These are phyloP conservation scores for Cladosporium cucumerinum DNA, from an alignment of 2,329 filamentous ascomycete genomes.

Conservation along the genomic window DNA sequence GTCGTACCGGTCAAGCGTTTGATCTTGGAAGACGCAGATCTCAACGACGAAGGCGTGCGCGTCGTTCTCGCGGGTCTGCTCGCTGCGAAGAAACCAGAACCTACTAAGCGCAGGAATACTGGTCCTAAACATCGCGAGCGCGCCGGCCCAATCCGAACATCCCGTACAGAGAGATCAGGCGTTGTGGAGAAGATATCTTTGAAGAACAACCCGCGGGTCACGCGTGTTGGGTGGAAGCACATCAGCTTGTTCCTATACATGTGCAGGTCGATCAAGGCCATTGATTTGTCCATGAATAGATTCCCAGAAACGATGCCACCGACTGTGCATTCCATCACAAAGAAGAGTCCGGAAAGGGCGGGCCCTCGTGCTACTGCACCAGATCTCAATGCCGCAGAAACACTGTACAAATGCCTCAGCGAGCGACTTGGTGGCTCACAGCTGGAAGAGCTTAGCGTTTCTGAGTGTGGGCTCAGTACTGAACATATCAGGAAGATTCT, in stretches of 20 bases:
- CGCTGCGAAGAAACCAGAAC: constrained; percentile 67
- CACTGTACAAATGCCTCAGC: constrained; percentile 71
- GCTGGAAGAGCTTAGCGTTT: constrained; percentile 79
- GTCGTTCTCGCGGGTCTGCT: constrained; percentile 83
- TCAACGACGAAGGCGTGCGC: constrained; percentile 82
- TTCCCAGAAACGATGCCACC: constrained; percentile 57
- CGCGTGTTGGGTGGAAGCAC: constrained; percentile 84
- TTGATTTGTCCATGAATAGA: constrained; percentile 81
- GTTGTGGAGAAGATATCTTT: constrained; percentile 82
- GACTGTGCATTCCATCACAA: constrained; percentile 22
- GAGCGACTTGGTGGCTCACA: constrained; percentile 72
- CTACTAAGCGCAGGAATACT: constrained; percentile 28
- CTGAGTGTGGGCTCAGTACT: constrained; percentile 70
- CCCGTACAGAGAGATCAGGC: constrained; percentile 54
- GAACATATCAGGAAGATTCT: constrained; percentile 71
- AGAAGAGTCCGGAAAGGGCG: constrained; percentile 21
- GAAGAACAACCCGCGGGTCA: constrained; percentile 84
- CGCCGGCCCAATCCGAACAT: constrained; percentile 19
- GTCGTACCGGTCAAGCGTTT: constrained; percentile 87
- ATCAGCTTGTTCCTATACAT: constrained; percentile 87
- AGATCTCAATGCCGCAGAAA: constrained; percentile 54
- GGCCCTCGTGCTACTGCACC: constrained; percentile 28
- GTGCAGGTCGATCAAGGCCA: constrained; percentile 77
- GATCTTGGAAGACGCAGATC: constrained; percentile 78
- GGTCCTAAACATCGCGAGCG: constrained; percentile 30